phyloP scores from a whole-genome alignment of 2,329 filamentous ascomycete genomes.

The Fonsecaea multimorphosa region DNA sequence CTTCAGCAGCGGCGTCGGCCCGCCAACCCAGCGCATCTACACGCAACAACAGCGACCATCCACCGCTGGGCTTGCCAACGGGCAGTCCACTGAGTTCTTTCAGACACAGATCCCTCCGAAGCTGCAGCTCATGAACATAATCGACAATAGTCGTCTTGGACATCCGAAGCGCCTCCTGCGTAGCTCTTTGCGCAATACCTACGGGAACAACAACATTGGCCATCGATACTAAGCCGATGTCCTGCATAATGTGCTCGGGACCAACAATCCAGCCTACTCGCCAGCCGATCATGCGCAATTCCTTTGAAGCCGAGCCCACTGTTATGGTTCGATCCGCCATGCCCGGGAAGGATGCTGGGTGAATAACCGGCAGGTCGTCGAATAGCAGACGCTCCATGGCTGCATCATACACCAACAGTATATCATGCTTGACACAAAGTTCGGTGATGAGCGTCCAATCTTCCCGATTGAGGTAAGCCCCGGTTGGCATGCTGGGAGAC shows the following conservation, averaged over 20 bases:
- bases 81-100: constrained; percentile 24
- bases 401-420: constrained; percentile 24
- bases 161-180: constrained; percentile 14
- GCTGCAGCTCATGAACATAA: constrained; percentile 24
- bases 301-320: constrained; percentile 26
- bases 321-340: constrained; percentile 27
- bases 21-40: constrained; percentile 16
- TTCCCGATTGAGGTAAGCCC: constrained; percentile 14
- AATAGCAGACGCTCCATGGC: constrained; percentile 32
- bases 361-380: constrained; percentile 18
- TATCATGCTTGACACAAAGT: constrained; percentile 25
- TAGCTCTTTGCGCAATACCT: constrained; percentile 26
- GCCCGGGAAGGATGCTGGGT: constrained; percentile 22
- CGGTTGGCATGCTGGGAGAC: constrained; percentile 29
- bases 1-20: constrained; percentile 16
- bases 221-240: constrained; percentile 27
- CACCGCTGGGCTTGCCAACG: constrained; percentile 20
- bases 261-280: constrained; percentile 31
- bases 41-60: constrained; percentile 24
- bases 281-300: constrained; percentile 31
- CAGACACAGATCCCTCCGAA: constrained; percentile 22
- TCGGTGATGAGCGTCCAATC: constrained; percentile 25
- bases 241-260: constrained; percentile 18
- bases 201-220: constrained; percentile 31
- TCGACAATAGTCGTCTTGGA: constrained; percentile 13